Evolutionary conservation across 805 yeast species (phyloP).

Genomic region (Candida loeiensis): DNA sequence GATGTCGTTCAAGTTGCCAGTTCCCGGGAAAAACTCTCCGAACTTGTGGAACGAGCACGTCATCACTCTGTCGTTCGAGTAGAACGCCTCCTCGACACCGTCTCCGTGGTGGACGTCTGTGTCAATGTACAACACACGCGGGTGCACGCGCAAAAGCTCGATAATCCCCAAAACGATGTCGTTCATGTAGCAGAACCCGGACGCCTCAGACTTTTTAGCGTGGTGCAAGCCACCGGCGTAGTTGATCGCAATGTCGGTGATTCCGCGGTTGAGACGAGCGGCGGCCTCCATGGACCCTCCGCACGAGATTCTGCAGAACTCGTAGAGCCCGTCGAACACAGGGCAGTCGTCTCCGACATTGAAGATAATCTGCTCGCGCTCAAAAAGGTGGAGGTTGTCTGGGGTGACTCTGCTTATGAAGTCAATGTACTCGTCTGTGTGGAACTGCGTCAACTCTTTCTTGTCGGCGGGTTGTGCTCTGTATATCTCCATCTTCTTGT

Average conservation of each 20-base stretch:
- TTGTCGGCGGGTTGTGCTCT: constrained; percentile 28
- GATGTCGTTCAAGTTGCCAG: constrained; percentile 27
- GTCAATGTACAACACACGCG: constrained; percentile 25
- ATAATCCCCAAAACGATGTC: constrained; percentile 26
- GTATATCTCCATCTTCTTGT: constrained; percentile 28
- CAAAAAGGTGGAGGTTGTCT: constrained; percentile 24
- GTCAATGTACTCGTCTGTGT: constrained; percentile 19
- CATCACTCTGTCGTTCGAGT: constrained; percentile 27
- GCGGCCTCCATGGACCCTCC: constrained; percentile 30
- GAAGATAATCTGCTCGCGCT: constrained; percentile 25
- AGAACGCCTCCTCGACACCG: constrained; percentile 27
- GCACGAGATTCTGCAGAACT: constrained; percentile 24
- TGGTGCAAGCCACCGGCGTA: constrained; percentile 28
- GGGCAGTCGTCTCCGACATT: constrained; percentile 27
- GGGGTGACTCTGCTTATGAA: constrained; percentile 23
- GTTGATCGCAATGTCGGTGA: constrained; percentile 26
- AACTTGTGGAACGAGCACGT: constrained; percentile 26
- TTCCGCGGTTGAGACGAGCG: constrained; percentile 24
- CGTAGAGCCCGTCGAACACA: constrained; percentile 25
- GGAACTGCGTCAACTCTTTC: constrained; percentile 25
- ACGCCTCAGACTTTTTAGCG: constrained; percentile 26
- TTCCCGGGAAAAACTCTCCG: constrained; percentile 29
- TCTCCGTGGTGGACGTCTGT: constrained; percentile 29
- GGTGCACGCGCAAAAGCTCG: constrained; percentile 24
- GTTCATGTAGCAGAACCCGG: constrained; percentile 26